phyloP scores from a whole-genome alignment of 768 basidiomycete species.

The Crepidotus variabilis region DNA sequence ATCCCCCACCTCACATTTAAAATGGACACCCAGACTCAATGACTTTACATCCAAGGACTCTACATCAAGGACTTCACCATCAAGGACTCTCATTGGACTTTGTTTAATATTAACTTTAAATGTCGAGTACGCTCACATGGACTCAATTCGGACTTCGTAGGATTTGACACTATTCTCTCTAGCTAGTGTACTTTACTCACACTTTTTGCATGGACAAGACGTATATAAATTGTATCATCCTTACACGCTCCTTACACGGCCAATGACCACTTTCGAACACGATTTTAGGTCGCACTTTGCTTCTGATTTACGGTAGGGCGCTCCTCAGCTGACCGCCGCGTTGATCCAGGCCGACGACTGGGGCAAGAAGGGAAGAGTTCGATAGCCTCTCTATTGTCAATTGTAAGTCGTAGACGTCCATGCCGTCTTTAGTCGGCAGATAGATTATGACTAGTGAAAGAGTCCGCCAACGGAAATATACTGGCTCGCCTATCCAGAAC shows the following conservation, averaged over 20 bases:
- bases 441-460: not conserved
- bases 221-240: not conserved
- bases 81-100: not conserved
- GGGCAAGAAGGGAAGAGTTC: not conserved
- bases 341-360: no score
- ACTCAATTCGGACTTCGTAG: not conserved
- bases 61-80: not conserved
- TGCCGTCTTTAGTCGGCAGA: not conserved
- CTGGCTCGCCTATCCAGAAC: not conserved
- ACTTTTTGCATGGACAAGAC: not conserved
- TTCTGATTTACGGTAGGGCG: no score
- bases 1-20: not conserved
- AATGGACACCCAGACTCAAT: not conserved
- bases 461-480: not conserved
- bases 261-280: not conserved
- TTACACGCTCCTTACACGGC: not conserved
- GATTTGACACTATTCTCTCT: not conserved
- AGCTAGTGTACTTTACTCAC: not conserved
- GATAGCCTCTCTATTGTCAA: not conserved
- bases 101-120: not conserved
- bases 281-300: not conserved
- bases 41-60: not conserved
- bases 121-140: not conserved
- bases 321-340: no score
- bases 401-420: not conserved